Evolutionary conservation across 139 green algal species (phyloP).

Genomic region (Marvania coccoides): DNA sequence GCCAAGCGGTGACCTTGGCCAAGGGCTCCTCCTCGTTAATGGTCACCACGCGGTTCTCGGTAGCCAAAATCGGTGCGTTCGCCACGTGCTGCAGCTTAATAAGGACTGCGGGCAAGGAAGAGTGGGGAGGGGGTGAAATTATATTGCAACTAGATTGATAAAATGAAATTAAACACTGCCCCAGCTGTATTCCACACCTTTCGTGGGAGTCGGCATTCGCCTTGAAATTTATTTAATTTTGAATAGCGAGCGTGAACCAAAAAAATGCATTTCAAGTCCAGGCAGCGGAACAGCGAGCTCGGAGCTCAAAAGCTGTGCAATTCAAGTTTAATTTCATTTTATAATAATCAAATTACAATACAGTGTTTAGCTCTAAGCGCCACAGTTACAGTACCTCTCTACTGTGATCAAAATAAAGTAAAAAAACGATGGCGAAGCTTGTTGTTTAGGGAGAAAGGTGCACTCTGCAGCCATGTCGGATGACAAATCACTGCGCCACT

Average conservation of each 20-base stretch:
- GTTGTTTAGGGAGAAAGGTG: not conserved
- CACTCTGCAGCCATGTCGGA: not conserved
- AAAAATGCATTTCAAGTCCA: not conserved
- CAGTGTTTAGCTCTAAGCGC: not conserved
- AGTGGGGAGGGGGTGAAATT: too few relatives aligned
- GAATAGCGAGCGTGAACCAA: not conserved
- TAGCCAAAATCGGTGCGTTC: too few relatives aligned
- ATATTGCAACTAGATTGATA: too few relatives aligned
- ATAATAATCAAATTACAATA: not conserved
- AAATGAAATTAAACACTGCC: too few relatives aligned
- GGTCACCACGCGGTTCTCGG: too few relatives aligned
- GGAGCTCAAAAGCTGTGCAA: not conserved
- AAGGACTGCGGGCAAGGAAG: too few relatives aligned
- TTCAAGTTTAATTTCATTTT: constrained; percentile 22
- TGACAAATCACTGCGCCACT: constrained; percentile 33
- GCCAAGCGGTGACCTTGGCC: not conserved
- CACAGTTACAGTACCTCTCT: not conserved
- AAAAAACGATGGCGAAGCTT: not conserved
- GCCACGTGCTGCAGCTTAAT: too few relatives aligned
- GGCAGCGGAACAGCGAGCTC: not conserved
- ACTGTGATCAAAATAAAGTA: not conserved
- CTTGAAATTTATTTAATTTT: too few relatives aligned
- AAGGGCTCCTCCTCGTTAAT: too few relatives aligned
- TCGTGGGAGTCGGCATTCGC: too few relatives aligned
- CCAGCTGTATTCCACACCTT: too few relatives aligned